A percentile compares a stretch with the other conserved stretches of the same genome.
These are phyloP conservation scores for Euphorbia celastroides DNA, from an alignment of 441 rosid genomes.

Conservation along the genomic window DNA sequence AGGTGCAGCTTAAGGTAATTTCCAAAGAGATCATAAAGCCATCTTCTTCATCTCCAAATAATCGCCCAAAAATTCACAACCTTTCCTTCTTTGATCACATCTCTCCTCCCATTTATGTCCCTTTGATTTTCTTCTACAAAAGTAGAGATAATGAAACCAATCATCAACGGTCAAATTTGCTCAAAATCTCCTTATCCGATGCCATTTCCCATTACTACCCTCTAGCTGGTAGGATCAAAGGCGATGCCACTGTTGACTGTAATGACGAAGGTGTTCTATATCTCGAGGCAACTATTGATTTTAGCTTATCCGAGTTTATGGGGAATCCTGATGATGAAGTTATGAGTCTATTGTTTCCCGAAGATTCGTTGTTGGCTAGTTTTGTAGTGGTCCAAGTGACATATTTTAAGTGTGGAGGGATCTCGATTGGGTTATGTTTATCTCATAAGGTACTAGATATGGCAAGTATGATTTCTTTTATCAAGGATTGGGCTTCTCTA, in stretches of 20 bases:
- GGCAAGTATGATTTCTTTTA: slow-evolving; percentile 12
- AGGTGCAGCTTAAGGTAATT: background rate
- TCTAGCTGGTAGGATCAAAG: slow-evolving; percentile 3
- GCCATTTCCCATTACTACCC: background rate
- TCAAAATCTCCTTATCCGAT: background rate
- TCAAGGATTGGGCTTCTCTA: slow-evolving; percentile 19
- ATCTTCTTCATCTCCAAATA: background rate
- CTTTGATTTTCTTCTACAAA: slow-evolving; percentile 3
- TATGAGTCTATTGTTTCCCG: background rate
- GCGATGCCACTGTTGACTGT: background rate
- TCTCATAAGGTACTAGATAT: slow-evolving; percentile 24
- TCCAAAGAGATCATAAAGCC: slow-evolving; percentile 4
- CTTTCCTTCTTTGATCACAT: slow-evolving; percentile 13
- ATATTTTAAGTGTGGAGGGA: slow-evolving; percentile 20
- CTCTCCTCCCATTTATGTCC: slow-evolving; percentile 4
- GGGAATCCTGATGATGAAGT: background rate
- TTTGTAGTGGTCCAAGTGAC: slow-evolving; percentile 22
- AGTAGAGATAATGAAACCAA: too few species aligned
- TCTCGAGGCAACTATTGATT: background rate
- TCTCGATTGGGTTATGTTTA: slow-evolving; percentile 23
- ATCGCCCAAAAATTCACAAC: background rate
- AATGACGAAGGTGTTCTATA: background rate
- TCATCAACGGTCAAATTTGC: background rate
- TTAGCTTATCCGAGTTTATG: background rate
- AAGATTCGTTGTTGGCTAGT: background rate